Evolutionary conservation across 768 basidiomycete species (phyloP).

Genomic region (Gloeophyllum trabeum): DNA sequence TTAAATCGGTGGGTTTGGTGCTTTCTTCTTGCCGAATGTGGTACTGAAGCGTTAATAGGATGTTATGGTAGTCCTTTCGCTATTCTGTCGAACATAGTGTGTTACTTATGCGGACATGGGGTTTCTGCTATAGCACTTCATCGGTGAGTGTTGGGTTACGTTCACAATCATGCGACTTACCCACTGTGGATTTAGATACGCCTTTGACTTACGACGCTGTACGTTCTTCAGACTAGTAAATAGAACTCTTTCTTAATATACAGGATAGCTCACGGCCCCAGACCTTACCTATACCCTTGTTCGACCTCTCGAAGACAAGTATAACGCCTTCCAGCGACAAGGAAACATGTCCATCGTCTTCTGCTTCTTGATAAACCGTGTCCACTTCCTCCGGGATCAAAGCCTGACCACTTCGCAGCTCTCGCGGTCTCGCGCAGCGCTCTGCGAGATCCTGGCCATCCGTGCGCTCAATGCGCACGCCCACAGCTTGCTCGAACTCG

Average conservation of each 20-base stretch:
- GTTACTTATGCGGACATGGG: too few species aligned
- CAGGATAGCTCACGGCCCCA: constrained; percentile 58
- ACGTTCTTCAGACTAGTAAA: constrained; percentile 14
- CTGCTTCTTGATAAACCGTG: constrained; percentile 78
- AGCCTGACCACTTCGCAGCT: constrained; percentile 58
- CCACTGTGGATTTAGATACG: constrained; percentile 43
- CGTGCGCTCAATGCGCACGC: constrained; percentile 65
- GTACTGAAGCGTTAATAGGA: constrained; percentile 32
- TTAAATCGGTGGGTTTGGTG: constrained; percentile 39
- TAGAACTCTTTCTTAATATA: not conserved
- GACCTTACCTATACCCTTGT: constrained; percentile 88
- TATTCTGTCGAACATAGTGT: too few species aligned
- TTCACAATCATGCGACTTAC: constrained; percentile 1
- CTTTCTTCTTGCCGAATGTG: not conserved
- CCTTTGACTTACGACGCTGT: constrained; percentile 77
- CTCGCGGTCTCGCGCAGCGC: constrained; percentile 61
- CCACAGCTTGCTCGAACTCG: constrained; percentile 56
- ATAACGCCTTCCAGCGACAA: constrained; percentile 52
- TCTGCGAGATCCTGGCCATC: constrained; percentile 88
- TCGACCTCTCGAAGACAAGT: constrained; percentile 82
- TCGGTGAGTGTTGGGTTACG: constrained; percentile 37
- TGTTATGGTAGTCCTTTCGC: constrained; percentile 33
- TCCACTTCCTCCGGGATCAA: constrained; percentile 75
- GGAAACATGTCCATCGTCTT: constrained; percentile 84
- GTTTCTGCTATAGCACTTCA: constrained; percentile 40